phyloP scores from a whole-genome alignment of 768 basidiomycete genomes.

The Leccinum boreale region DNA sequence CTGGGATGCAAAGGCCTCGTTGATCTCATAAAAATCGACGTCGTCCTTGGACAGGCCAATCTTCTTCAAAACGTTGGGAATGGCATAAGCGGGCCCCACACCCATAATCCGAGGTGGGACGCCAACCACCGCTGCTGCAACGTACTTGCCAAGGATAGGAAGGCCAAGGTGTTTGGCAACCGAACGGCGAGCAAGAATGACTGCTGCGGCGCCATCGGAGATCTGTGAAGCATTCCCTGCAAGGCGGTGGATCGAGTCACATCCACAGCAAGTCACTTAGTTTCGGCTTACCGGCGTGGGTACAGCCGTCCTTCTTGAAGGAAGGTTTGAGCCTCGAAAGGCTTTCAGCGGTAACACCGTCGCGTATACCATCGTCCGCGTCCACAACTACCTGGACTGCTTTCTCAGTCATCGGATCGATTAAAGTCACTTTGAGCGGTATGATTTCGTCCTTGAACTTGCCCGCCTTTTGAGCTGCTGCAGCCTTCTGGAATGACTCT shows the following conservation, averaged over 20 bases:
- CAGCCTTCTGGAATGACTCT: conserved; percentile 80
- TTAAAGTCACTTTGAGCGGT: conserved; percentile 66
- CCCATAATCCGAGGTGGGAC: conserved; percentile 90
- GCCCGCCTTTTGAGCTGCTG: conserved; percentile 74
- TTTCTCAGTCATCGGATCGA: conserved; percentile 74
- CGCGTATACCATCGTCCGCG: conserved; percentile 81
- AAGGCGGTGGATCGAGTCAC: conserved; percentile 1
- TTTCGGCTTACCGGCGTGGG: conserved; percentile 58
- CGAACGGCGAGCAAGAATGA: conserved; percentile 77
- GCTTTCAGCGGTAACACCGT: conserved; percentile 77
- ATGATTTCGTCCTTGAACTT: conserved; percentile 83
- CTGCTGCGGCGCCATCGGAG: conserved; percentile 90
- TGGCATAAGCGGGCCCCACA: conserved; percentile 86
- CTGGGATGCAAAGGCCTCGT: conserved; percentile 86
- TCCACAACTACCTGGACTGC: conserved; percentile 67
- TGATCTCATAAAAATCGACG: conserved; percentile 90
- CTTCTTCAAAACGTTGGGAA: conserved; percentile 68
- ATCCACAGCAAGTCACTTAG: neutral
- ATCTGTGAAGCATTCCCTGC: conserved; percentile 82
- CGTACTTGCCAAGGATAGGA: conserved; percentile 85
- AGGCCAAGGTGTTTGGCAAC: conserved; percentile 79
- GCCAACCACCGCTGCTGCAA: conserved; percentile 65
- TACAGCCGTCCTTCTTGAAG: conserved; percentile 70
- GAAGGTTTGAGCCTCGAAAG: conserved; percentile 83
- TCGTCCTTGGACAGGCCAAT: conserved; percentile 65